Evolutionary conservation across 495 filamentous ascomycete genomes (phyloP), one percentile per base, ranked within the genome.

Genomic region (Aspergillus cristatus): DNA sequence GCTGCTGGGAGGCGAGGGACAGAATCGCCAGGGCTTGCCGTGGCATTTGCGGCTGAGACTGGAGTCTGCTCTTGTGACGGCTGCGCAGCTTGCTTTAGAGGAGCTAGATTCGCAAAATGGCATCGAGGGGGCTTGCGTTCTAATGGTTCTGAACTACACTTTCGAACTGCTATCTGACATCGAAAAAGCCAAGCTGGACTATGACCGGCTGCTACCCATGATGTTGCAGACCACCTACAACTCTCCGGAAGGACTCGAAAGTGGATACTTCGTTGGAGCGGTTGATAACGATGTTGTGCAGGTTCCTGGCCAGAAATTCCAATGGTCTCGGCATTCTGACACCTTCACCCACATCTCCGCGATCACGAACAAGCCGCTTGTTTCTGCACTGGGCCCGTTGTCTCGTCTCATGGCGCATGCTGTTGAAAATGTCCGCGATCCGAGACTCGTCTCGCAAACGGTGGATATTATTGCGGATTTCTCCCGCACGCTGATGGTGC

Each of bases 261-360:
- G 81, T 24, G 90, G 82, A 1, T 83, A 89, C 31, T 91, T 96
- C 42, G 62, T 98, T 13, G 77, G 74, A 3, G 70, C 76, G 0
- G 79, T 95, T 37, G 81, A 90, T 48, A 60, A 75, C 18, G 89
- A 94, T 55, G 67, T 94, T 35, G 65, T 74, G 18, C 70, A 81
- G 50, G 61, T 61, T 1, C 50, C 66, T 1, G 76, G 74, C 18
- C 76, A 76, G 35, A 76, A 76, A 43, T 81, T 95, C 45, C 67
- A 73, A 28, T 95, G 89, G 89, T 60, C 76, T 12, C 56, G 72
- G 36, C 66, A 60, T 11, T 81, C 82, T 6, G 46, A 65, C 1
- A 82, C 79, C 0, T 81, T 74, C 43, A 49, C 55, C 3, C 70
- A 71, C 43, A 55, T 83, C 16, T 68, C 72, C 24, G 60, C 62